A percentile compares a stretch with the other conserved stretches of the same genome.
Conservation (phyloP, 2,329 filamentous ascomycete genomes). For the Scolecobasidium constrictum region DNA sequence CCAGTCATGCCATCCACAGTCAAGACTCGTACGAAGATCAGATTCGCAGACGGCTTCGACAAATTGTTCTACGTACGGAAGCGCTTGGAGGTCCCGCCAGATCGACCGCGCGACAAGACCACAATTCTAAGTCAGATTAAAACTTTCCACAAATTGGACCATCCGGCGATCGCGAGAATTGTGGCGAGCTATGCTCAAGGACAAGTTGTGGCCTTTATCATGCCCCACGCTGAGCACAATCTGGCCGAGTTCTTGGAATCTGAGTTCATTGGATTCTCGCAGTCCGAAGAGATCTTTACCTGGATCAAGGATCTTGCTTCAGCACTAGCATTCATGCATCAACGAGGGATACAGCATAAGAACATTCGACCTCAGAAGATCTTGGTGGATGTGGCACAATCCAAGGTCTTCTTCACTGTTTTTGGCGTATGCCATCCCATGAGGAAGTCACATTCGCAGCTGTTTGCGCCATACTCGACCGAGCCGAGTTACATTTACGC, state of each 20-base stretch:
- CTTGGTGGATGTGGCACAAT: constrained; percentile 12
- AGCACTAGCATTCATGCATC: constrained; percentile 26
- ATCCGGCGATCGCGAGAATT: constrained; percentile 26
- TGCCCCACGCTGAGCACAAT: constrained; percentile 21
- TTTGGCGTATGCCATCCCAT: constrained; percentile 22
- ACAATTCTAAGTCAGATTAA: constrained; percentile 25
- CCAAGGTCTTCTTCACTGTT: constrained; percentile 22
- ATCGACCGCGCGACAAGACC: constrained; percentile 16
- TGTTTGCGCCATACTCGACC: constrained; percentile 18
- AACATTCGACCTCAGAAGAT: constrained; percentile 29
- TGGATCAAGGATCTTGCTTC: constrained; percentile 30
- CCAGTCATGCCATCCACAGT: constrained; percentile 19
- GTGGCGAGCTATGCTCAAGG: constrained; percentile 27
- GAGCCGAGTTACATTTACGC: constrained; percentile 22
- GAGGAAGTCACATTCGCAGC: constrained; percentile 18
- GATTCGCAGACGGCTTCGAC: constrained; percentile 22
- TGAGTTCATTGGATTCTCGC: constrained; percentile 19
- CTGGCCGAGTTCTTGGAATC: constrained; percentile 26
- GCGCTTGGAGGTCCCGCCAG: constrained; percentile 16
- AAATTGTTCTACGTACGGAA: constrained; percentile 25
- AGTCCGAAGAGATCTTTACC: constrained; percentile 23
- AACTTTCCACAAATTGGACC: constrained; percentile 25
- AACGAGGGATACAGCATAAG: constrained; percentile 22
- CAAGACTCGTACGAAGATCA: constrained; percentile 24
- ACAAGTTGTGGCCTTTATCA: constrained; percentile 24